Evolutionary conservation across 2,329 filamentous ascomycete species (phyloP).

Genomic region (Pyrenochaeta sp.): DNA sequence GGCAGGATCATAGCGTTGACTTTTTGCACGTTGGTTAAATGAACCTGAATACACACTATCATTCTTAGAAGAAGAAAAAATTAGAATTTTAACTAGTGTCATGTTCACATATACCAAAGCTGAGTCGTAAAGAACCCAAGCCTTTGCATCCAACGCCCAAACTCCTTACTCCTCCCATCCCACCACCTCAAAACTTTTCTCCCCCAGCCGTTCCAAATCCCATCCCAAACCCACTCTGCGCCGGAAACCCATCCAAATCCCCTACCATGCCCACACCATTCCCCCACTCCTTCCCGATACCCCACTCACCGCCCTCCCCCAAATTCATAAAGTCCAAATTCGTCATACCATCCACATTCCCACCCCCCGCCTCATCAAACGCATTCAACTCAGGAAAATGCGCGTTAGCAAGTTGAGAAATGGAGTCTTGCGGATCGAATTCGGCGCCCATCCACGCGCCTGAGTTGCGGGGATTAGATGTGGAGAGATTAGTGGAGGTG

Average conservation of each 20-base stretch:
- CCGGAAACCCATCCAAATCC: constrained; percentile 43
- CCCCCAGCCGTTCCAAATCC: background rate
- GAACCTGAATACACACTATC: too few relatives aligned
- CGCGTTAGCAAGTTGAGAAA: constrained; percentile 37
- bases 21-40: too few relatives aligned
- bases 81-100: background rate
- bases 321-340: constrained; percentile 44
- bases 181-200: too few relatives aligned
- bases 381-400: constrained; percentile 44
- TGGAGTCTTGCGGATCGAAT: constrained; percentile 31
- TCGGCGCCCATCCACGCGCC: constrained; percentile 42
- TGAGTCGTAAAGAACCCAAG: too few relatives aligned
- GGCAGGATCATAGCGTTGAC: too few relatives aligned
- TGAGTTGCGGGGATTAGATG: constrained; percentile 10
- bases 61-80: too few relatives aligned
- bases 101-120: too few relatives aligned
- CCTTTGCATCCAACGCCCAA: too few relatives aligned
- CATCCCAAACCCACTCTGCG: constrained; percentile 24
- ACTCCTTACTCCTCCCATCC: too few relatives aligned
- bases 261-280: constrained; percentile 23
- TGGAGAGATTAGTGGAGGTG: constrained; percentile 5
- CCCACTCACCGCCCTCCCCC: constrained; percentile 31
- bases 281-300: constrained; percentile 26
- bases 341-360: constrained; percentile 21
- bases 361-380: constrained; percentile 14